Evolutionary conservation across 2,329 filamentous ascomycete species (phyloP).

Genomic region (Ceratocystis lukuohia): DNA sequence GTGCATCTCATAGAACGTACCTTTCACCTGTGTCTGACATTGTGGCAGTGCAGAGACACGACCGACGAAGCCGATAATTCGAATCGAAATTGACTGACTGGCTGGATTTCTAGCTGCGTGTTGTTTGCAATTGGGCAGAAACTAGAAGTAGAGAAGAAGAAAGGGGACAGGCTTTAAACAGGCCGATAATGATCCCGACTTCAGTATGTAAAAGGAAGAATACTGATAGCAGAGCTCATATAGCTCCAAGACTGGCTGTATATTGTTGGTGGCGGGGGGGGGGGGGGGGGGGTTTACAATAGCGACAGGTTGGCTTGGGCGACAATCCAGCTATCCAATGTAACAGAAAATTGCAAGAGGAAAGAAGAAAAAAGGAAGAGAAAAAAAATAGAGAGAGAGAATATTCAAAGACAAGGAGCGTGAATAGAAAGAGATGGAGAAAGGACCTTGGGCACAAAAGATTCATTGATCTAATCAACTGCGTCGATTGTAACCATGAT

Average conservation of each 20-base stretch:
- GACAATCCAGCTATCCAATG: not conserved
- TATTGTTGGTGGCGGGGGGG: not conserved
- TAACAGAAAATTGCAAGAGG: not conserved
- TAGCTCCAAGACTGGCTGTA: not conserved
- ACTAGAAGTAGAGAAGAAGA: not conserved
- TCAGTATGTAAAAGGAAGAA: not conserved
- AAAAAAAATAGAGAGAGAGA: slow-evolving; percentile 7
- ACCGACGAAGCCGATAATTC: not conserved
- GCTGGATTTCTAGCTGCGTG: not conserved
- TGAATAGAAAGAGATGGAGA: slow-evolving; percentile 3
- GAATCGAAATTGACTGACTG: not conserved
- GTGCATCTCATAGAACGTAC: slow-evolving; percentile 23
- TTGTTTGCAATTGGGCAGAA: not conserved
- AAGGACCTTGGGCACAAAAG: not conserved
- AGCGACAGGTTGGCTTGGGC: not conserved
- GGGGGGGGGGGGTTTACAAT: not conserved
- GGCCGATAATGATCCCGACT: not conserved
- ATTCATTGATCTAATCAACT: not conserved
- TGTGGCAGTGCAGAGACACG: slow-evolving; percentile 20
- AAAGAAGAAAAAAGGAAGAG: not conserved
- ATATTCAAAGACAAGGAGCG: not conserved
- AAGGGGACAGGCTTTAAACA: not conserved
- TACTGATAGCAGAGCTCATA: not conserved
- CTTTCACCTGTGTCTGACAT: slow-evolving; percentile 30
- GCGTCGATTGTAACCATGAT: not conserved